Evolutionary conservation across 148 eudicot species (phyloP).

Genomic region (Silene conica): DNA sequence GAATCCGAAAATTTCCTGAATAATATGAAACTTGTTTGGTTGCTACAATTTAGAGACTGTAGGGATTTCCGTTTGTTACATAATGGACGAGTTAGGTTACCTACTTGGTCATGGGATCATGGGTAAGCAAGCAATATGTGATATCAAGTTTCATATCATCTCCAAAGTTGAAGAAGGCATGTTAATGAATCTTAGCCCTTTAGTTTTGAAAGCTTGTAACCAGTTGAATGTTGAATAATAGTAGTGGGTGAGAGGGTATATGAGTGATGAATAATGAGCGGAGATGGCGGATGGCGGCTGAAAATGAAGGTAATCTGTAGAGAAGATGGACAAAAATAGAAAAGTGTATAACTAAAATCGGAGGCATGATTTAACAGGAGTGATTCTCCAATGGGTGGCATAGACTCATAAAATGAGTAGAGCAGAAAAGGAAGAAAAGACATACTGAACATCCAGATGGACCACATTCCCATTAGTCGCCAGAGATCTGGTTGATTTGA

Average conservation of each 20-base stretch:
- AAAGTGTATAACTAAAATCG: neutral
- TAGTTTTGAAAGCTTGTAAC: neutral
- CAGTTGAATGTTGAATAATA: no score
- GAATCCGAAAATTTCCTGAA: no score
- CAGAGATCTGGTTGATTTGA: conserved; percentile 91
- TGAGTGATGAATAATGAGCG: no score
- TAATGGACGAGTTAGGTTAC: no score
- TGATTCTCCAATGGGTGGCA: neutral
- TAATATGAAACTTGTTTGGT: no score
- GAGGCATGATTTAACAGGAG: neutral
- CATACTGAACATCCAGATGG: conserved; percentile 99
- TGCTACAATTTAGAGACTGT: no score
- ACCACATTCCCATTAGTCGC: conserved; percentile 99
- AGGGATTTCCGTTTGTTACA: no score
- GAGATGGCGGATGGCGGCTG: neutral
- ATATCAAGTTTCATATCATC: no score
- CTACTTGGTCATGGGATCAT: no score
- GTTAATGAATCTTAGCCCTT: neutral
- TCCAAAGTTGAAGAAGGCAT: neutral
- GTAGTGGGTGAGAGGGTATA: no score
- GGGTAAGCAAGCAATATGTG: no score
- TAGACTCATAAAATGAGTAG: no score
- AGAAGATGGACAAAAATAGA: neutral
- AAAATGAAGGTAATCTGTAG: neutral
- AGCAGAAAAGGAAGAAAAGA: neutral